Evolutionary conservation across 2,329 filamentous ascomycete genomes (phyloP).

Genomic region (Acarospora socialis): DNA sequence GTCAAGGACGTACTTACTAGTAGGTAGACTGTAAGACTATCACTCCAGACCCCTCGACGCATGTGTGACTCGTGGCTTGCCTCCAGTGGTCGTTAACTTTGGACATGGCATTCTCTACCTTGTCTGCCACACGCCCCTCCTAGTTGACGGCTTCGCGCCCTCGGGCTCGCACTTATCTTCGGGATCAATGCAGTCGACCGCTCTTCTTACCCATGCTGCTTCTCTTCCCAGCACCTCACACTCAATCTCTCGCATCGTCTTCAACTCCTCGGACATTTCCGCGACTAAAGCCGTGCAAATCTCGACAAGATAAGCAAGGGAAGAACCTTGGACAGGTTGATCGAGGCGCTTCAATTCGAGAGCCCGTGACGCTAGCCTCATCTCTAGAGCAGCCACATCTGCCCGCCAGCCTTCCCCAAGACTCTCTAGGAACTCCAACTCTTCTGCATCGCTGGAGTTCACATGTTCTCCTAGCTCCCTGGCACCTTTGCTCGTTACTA

Average conservation of each 20-base stretch:
- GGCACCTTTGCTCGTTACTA: constrained; percentile 3
- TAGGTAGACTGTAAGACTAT: too few species aligned
- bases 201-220: constrained; percentile 5
- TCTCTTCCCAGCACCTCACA: constrained; percentile 7
- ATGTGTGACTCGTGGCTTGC: too few species aligned
- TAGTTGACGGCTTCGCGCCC: not conserved
- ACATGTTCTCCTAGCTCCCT: constrained; percentile 3
- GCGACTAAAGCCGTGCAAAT: constrained; percentile 3
- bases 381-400: constrained; percentile 12
- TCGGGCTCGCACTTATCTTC: not conserved
- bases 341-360: constrained; percentile 9
- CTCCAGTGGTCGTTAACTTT: too few species aligned
- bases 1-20: too few species aligned
- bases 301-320: constrained; percentile 1
- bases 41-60: too few species aligned
- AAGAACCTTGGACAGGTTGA: not conserved
- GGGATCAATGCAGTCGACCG: constrained; percentile 1
- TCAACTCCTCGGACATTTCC: constrained; percentile 9
- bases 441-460: not conserved
- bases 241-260: constrained; percentile 10
- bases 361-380: constrained; percentile 8
- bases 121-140: not conserved
- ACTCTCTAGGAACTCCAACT: constrained; percentile 9
- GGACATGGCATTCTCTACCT: too few species aligned
- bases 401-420: constrained; percentile 13